Base-by-base conservation (phyloP, 495 filamentous ascomycete genomes). In the Aspergillus conjunctus region DNA sequence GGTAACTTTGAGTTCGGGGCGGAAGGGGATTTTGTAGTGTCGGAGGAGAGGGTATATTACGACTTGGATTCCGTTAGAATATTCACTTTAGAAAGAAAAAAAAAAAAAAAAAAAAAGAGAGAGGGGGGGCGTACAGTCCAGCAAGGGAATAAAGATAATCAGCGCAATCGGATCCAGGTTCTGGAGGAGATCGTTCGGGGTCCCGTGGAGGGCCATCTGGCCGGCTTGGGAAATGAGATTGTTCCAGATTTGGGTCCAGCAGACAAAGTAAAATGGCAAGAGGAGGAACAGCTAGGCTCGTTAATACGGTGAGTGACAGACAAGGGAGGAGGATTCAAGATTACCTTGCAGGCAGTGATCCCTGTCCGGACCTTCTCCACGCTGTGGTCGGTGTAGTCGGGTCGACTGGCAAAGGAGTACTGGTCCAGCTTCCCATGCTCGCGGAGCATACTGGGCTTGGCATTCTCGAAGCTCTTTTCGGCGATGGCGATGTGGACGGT, bases 111-210 rank as follows among this genome's bases (percentile, higher is more conserved):
- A 14, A 10, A 18, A 30, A 11, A 43, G 3, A 7, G 17, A 14
- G 1, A n/a, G 18, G 17, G 1, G 5, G 34, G 37, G 22, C 5
- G 10, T 46, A 56, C 81, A 78, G 66, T 88, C 85, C 55, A 85
- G 73, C 49, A 89, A 64, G 3, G 88, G 88, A 44, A 87, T 81
- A 58, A 84, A 78, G 64, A 85, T 72, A 65, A 89, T 85, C 66
- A 88, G 80, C 20, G 79, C 71, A 37, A 91, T 73, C 4, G 87
- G 80, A 69, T 89, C 86, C 67, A 90, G 81, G 72, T 87, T 89
- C 58, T 67, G 66, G 58, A 89, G 83, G 41, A 88, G 74, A 55
- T 91, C 87, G 71, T 91, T 91, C 4, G 78, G 78, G 14, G 76
- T 73, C 26, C 78, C 76, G 54, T 80, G 73, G 8, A 72, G 67